Percentiles rank a stretch among this genome's conserved stretches.
Conservation (phyloP, 1,284 basidiomycete genomes). For the Exobasidium rhododendri region DNA sequence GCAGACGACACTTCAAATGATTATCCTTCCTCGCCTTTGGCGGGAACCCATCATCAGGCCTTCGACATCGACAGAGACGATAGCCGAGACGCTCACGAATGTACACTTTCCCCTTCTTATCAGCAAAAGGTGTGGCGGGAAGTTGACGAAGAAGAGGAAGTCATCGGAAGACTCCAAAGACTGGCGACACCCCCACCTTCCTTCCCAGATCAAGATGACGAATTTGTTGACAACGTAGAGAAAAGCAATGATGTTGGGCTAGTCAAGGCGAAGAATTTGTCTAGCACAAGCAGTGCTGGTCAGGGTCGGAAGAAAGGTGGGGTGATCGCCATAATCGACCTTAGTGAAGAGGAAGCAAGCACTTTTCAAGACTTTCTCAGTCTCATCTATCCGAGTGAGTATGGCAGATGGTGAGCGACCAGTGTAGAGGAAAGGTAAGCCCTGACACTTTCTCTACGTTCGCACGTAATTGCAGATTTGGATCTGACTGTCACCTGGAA, state of each 20-base stretch:
- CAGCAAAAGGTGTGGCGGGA: background rate
- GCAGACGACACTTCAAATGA: background rate
- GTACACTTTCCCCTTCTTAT: too few relatives aligned
- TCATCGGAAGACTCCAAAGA: conserved; percentile 5
- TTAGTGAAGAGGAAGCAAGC: conserved; percentile 30
- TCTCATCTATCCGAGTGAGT: conserved; percentile 32
- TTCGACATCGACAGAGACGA: background rate
- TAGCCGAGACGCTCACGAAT: background rate
- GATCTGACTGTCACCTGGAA: conserved; percentile 32
- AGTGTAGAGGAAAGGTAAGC: too few relatives aligned
- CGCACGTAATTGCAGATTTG: conserved; percentile 23
- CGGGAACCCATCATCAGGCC: background rate
- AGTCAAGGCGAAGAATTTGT: background rate
- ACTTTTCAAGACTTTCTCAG: conserved; percentile 39
- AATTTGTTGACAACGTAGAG: background rate
- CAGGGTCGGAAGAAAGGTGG: background rate
- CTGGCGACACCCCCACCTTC: conserved; percentile 6
- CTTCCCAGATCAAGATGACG: background rate
- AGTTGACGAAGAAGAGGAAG: background rate
- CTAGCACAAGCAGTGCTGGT: background rate
- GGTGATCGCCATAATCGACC: conserved; percentile 23
- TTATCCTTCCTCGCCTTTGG: background rate
- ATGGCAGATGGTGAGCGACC: too few relatives aligned
- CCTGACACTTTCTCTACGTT: too few relatives aligned
- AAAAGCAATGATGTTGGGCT: background rate